Conservation (phyloP, 75 land plant genomes). For the Pinus tabuliformis region DNA sequence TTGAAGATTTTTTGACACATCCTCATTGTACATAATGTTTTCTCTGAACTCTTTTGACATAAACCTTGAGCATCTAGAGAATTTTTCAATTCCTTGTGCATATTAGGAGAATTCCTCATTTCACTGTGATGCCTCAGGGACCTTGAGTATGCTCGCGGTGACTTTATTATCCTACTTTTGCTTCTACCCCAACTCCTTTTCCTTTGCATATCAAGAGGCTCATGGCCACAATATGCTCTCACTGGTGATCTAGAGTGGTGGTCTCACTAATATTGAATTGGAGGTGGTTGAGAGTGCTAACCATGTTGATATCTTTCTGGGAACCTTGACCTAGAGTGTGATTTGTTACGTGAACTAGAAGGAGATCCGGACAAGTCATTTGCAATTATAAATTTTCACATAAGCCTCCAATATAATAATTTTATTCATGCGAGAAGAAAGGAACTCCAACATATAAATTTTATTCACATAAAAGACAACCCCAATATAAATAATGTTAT, state of each 20-base stretch:
- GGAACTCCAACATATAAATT: background rate
- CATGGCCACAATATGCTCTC: constrained; percentile 31
- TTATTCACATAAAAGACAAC: background rate
- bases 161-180: constrained; percentile 35
- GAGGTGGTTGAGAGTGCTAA: constrained; percentile 63
- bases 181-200: constrained; percentile 68
- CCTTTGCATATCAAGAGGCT: constrained; percentile 40
- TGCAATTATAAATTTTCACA: constrained; percentile 1
- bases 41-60: constrained; percentile 27
- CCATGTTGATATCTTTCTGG: constrained; percentile 56
- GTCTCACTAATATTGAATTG: constrained; percentile 40
- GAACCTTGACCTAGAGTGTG: constrained; percentile 81
- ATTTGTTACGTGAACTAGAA: constrained; percentile 24
- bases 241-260: constrained; percentile 68
- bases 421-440: background rate
- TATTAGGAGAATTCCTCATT: constrained; percentile 37
- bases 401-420: background rate
- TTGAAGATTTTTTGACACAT: constrained; percentile 5
- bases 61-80: constrained; percentile 40
- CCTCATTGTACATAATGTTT: constrained; percentile 17
- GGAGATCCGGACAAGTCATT: constrained; percentile 38
- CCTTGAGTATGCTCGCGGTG: constrained; percentile 16
- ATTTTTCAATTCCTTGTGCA: constrained; percentile 10
- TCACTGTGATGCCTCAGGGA: constrained; percentile 42
- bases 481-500: background rate